phyloP scores from a whole-genome alignment of 257 asterid genomes.

The Sherardia arvensis region DNA sequence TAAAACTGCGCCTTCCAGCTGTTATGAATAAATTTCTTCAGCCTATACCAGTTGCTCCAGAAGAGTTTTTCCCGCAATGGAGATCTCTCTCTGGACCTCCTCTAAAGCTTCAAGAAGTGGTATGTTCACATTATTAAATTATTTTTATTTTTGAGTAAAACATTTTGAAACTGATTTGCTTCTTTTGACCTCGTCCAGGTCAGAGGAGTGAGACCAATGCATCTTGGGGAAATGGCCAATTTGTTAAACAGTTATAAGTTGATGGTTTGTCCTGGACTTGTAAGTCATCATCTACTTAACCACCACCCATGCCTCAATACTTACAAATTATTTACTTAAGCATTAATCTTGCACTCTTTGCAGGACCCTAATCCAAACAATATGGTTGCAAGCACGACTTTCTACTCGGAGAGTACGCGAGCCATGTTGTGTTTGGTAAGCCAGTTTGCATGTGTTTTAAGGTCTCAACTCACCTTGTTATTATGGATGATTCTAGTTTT shows the following conservation, averaged over 20 bases:
- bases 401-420: conserved; percentile 76
- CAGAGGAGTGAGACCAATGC: conserved; percentile 84
- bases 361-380: conserved; percentile 93
- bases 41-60: conserved; percentile 66
- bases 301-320: not conserved
- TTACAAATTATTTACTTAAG: not conserved
- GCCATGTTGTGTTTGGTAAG: conserved; percentile 97
- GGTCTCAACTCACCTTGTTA: not conserved
- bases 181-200: conserved; percentile 44
- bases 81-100: conserved; percentile 97
- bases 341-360: conserved; percentile 7
- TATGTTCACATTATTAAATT: conserved; percentile 24
- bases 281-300: conserved; percentile 28
- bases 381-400: conserved; percentile 81
- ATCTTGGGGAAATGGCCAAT: conserved; percentile 68
- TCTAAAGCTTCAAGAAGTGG: conserved; percentile 95
- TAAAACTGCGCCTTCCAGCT: conserved; percentile 87
- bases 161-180: conserved; percentile 4
- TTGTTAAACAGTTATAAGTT: conserved; percentile 55
- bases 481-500: not conserved
- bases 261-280: conserved; percentile 79
- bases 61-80: conserved; percentile 94
- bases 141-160: not conserved
- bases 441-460: conserved; percentile 5
- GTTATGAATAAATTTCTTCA: conserved; percentile 76